A percentile compares a stretch with the other conserved stretches of the same genome.
phyloP scores from a whole-genome alignment of 2,329 filamentous ascomycete genomes.

The Sporothrix inflata region DNA sequence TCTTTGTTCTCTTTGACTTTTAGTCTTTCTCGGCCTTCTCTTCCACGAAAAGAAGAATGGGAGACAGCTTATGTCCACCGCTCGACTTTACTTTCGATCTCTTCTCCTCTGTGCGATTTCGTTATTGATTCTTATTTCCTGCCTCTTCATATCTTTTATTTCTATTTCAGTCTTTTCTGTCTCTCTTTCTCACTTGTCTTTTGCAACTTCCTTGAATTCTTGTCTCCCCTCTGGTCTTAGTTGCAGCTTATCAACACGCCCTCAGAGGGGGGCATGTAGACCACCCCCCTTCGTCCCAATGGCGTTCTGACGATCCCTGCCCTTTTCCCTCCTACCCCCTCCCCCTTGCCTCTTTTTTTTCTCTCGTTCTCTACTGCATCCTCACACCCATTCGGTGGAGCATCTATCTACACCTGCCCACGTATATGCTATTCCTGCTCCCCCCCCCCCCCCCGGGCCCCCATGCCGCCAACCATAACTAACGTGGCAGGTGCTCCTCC shows the following conservation, averaged over 20 bases:
- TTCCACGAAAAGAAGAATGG: not conserved
- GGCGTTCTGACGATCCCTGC: slow-evolving; percentile 24
- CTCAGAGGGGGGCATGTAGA: not conserved
- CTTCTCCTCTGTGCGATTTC: not conserved
- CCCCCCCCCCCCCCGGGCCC: not conserved
- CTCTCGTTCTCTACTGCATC: not conserved
- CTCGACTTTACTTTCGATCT: not conserved
- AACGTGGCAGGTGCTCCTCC: slow-evolving; percentile 12
- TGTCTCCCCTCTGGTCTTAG: not conserved
- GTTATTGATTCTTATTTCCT: not conserved
- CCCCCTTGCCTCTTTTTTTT: slow-evolving; percentile 1
- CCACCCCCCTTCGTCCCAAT: not conserved
- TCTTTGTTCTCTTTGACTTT: not conserved
- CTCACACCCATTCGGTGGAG: not conserved
- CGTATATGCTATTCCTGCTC: not conserved
- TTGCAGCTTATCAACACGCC: slow-evolving; percentile 13
- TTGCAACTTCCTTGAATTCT: not conserved
- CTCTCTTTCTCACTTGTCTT: not conserved
- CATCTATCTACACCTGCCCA: not conserved
- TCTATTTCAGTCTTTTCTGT: not conserved
- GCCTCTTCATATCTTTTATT: not conserved
- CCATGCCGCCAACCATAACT: slow-evolving; percentile 7
- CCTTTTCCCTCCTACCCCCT: not conserved
- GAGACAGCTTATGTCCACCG: not conserved
- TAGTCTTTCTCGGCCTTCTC: not conserved